phyloP scores from a whole-genome alignment of 2,329 filamentous ascomycete genomes.

The Colletotrichum sp. region DNA sequence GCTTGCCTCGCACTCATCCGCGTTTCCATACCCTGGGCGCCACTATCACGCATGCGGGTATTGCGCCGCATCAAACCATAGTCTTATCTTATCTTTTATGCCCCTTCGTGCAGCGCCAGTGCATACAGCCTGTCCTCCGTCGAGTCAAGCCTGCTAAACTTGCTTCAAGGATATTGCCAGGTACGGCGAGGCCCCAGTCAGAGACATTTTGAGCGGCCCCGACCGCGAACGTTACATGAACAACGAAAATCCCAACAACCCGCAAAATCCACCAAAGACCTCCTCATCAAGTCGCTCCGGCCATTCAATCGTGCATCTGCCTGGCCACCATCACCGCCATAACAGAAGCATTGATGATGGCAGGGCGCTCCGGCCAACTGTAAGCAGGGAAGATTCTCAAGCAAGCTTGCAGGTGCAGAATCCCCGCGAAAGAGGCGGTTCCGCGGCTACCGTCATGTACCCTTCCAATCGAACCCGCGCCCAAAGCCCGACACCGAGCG shows the following conservation, averaged over 20 bases:
- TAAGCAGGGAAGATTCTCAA: slow-evolving; percentile 77
- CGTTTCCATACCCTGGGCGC: slow-evolving; percentile 9
- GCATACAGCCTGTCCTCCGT: background rate
- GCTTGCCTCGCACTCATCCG: slow-evolving; percentile 11
- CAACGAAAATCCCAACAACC: slow-evolving; percentile 43
- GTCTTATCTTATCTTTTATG: slow-evolving; percentile 20
- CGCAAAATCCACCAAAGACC: slow-evolving; percentile 61
- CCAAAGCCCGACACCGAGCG: slow-evolving; percentile 82
- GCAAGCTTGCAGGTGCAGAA: slow-evolving; percentile 45
- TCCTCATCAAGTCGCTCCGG: slow-evolving; percentile 66
- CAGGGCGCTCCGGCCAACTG: slow-evolving; percentile 71
- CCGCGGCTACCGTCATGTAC: slow-evolving; percentile 47
- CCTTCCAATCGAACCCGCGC: slow-evolving; percentile 60
- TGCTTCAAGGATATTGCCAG: slow-evolving; percentile 69
- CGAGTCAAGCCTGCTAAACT: slow-evolving; percentile 21
- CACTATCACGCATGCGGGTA: slow-evolving; percentile 19
- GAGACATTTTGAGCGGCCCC: slow-evolving; percentile 70
- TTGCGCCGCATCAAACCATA: slow-evolving; percentile 8
- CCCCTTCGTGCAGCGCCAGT: background rate
- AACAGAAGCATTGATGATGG: slow-evolving; percentile 73
- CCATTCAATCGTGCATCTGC: slow-evolving; percentile 67
- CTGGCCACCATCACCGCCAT: slow-evolving; percentile 69
- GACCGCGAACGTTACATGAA: slow-evolving; percentile 71
- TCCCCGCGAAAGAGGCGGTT: slow-evolving; percentile 58
- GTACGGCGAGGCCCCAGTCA: slow-evolving; percentile 79